These are phyloP conservation scores for Cladosporium sphaerospermum DNA, from an alignment of 2,329 filamentous ascomycete species.

Conservation along the genomic window DNA sequence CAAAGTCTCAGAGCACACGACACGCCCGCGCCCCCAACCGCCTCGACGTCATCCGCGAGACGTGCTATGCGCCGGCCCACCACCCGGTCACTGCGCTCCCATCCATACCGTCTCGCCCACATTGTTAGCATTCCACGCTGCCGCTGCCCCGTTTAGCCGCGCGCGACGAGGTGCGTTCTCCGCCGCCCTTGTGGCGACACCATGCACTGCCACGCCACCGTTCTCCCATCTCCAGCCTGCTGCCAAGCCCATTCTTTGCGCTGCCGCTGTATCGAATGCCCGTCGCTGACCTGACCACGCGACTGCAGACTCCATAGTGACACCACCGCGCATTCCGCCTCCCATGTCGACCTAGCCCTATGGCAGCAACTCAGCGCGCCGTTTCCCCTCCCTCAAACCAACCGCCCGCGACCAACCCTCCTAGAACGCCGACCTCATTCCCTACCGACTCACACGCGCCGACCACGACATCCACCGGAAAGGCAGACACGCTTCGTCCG, in stretches of 20 bases:
- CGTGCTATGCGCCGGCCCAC: background rate
- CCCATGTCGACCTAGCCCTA: constrained; percentile 25
- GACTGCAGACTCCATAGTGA: constrained; percentile 1
- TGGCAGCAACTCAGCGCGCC: constrained; percentile 41
- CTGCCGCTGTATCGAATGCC: constrained; percentile 1
- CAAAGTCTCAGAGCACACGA: too few species aligned
- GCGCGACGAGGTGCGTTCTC: background rate
- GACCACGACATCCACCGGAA: constrained; percentile 18
- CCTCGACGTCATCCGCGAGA: background rate
- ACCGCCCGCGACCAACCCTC: constrained; percentile 33
- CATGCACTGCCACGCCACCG: background rate
- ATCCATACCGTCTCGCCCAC: background rate
- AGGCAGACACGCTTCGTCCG: constrained; percentile 21
- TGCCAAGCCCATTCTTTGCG: constrained; percentile 5
- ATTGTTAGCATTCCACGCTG: background rate
- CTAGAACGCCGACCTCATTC: constrained; percentile 36
- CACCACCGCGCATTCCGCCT: background rate
- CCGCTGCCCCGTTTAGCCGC: background rate
- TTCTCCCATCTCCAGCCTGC: background rate
- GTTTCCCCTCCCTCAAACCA: constrained; percentile 38
- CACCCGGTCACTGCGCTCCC: background rate
- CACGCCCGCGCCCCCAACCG: too few species aligned
- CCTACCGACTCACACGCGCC: constrained; percentile 23
- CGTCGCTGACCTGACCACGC: constrained; percentile 5
- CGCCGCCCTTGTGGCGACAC: background rate